Evolutionary conservation across 257 asterid species (phyloP), one percentile per base, ranked within the genome.

Genomic region (Coffea eugenioides): DNA sequence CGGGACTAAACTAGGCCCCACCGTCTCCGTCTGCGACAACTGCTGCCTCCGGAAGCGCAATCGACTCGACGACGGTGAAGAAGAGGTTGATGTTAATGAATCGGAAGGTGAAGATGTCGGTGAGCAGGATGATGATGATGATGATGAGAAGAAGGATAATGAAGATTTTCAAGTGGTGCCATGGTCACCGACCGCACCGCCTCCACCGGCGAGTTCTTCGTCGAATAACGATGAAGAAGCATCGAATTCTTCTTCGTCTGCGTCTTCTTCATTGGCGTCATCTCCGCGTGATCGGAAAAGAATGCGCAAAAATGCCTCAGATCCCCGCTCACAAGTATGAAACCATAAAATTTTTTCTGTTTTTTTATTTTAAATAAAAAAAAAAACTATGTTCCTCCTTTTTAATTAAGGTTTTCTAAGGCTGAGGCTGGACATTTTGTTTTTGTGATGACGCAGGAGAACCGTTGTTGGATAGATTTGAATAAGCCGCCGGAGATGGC

Each of bases 141-240:
- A 65, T 2, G 48, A n/a, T 25, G 85, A 39, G 43, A 4, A 39
- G 43, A 39, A 39, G 4, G 43, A 79, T 70, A 27, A 13, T 59
- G 91, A 80, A 81, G 92, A 89, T 74, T 81, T 81, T 82, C 97
- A 89, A 80, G 89, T 91, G 5, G 87, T 86, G 39, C 92, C 90
- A 67, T 82, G 90, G 91, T 83, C 88, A 67, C 56, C 83, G n/a
- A 52, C 80, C 31, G 20, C 82, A 3, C 75, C 80, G 2, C 89
- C 91, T 62, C 93, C 91, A 73, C 86, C 91, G 39, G 86, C 85
- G 81, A 80, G 80, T 80, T 85, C 86, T 25, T 81, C 91, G 1
- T 83, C 90, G 75, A 77, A 79, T 15, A 75, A 81, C 18, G 89
- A 87, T 27, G 90, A 76, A 69, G 81, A 78, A 56, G 45, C 39